Evolutionary conservation across 1,284 basidiomycete species (phyloP), one percentile per base, ranked within the genome.

Genomic region (Leccinum cinnamomeum): DNA sequence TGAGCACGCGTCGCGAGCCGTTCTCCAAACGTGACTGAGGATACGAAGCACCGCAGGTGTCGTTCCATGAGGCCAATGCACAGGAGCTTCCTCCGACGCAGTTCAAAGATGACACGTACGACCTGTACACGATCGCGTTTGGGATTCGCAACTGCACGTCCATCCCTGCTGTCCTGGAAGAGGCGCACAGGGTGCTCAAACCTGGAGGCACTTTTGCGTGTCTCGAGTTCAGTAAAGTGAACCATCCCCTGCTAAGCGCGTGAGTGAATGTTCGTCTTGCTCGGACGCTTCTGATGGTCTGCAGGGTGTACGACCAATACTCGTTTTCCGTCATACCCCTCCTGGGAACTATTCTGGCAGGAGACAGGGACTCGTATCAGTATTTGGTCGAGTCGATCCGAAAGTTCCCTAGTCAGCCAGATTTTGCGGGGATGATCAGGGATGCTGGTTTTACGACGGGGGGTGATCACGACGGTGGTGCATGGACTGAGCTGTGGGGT

Each of bases 341-440:
- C 20, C 78, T 99, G 50, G 97, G 97, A 25, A 96, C 95, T 58
- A 90, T 99, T 70, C 82, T 99, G n/a, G 94, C 96, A 7, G 93
- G 93, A 3, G 97, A 99, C 77, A 86, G 96, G 41, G 91, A 88
- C 35, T 97, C 95, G 18, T 99, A 99, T 78, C 94, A 97, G 77
- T 99, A 99, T 77, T 85, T 99, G 51, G 94, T 99, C 58, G 97
- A 99, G 78, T 98, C 95, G 41, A 99, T 99, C 71, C 92, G 95
- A 62, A 87, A 87, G 68, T 99, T 99, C 82, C 97, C 97, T 37
- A 82, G 87, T 20, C 97, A 98, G 77, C 81, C 87, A 25, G 89
- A 94, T 58, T 99, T 99, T 78, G 91, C 95, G 12, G 79, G 87
- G 71, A 93, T 99, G 95, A 91, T 96, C 66, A 78, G 84, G 66